These are phyloP conservation scores for Fusarium nelsonii DNA, from an alignment of 2,329 filamentous ascomycete species.

Conservation along the genomic window DNA sequence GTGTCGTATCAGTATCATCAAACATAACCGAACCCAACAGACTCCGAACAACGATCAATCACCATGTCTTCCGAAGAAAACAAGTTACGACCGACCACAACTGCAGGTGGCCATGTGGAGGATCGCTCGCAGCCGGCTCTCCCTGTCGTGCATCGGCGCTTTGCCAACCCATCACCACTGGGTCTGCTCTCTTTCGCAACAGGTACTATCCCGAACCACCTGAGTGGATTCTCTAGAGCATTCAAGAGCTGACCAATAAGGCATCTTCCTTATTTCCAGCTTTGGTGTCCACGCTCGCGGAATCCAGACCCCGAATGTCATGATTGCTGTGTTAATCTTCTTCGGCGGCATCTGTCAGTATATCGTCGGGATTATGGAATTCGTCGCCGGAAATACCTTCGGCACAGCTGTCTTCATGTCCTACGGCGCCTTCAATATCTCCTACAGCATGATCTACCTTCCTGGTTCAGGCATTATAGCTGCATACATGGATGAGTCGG, in stretches of 20 bases:
- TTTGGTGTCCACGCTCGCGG: conserved; percentile 31
- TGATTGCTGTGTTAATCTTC: conserved; percentile 31
- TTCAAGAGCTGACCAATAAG: conserved; percentile 2
- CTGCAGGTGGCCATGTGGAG: conserved; percentile 20
- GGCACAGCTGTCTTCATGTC: conserved; percentile 31
- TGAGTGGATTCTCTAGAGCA: not conserved
- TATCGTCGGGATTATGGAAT: conserved; percentile 30
- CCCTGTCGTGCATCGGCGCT: conserved; percentile 17
- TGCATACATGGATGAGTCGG: conserved; percentile 20
- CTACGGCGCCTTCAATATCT: conserved; percentile 33
- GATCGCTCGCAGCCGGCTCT: conserved; percentile 13
- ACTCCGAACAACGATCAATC: not conserved
- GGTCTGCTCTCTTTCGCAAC: conserved; percentile 32
- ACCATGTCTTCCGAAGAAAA: conserved; percentile 19
- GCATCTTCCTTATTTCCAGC: conserved; percentile 32
- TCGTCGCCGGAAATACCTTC: conserved; percentile 30
- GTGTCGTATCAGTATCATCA: not conserved
- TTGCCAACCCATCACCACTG: conserved; percentile 26
- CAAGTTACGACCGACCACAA: conserved; percentile 9
- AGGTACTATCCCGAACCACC: not conserved
- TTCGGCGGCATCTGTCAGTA: conserved; percentile 35
- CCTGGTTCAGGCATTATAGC: conserved; percentile 29
- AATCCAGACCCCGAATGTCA: conserved; percentile 32
- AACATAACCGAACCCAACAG: not conserved
- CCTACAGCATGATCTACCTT: conserved; percentile 33